A percentile compares a stretch with the other conserved stretches of the same genome.
Evolutionary conservation across 179 eudicot species (phyloP).

Genomic region (Heliamphora pulchella): DNA sequence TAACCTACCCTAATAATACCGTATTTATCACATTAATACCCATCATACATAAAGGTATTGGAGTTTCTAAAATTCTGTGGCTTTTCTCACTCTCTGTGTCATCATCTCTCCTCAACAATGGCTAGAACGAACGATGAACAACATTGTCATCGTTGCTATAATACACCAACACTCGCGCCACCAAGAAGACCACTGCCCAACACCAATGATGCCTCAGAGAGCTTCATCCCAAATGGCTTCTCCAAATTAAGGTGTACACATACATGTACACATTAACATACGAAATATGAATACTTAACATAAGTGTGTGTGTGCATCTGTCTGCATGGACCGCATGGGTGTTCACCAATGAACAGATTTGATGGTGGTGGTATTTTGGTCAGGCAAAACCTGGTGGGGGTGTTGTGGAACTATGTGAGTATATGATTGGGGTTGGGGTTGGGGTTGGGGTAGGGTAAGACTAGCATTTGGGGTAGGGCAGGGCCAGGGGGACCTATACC

Average conservation of each 20-base stretch:
- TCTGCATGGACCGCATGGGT: neutral
- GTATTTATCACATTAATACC: neutral
- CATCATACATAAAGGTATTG: neutral
- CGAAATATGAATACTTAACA: neutral
- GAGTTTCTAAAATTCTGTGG: neutral
- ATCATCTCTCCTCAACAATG: neutral
- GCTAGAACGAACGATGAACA: neutral
- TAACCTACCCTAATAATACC: neutral
- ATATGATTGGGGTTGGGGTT: too few species aligned
- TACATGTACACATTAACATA: too few species aligned
- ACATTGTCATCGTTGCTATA: neutral
- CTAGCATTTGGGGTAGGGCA: neutral
- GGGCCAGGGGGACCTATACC: neutral
- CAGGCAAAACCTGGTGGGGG: too few species aligned
- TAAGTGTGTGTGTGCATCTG: neutral
- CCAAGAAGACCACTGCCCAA: neutral
- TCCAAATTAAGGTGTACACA: neutral
- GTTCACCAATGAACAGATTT: too few species aligned
- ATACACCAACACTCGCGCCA: neutral
- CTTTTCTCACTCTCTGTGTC: neutral
- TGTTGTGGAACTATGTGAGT: neutral
- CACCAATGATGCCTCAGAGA: neutral
- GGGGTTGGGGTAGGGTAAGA: neutral
- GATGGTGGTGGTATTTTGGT: too few species aligned
- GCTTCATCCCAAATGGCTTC: neutral